Evolutionary conservation across 768 basidiomycete genomes (phyloP).

Genomic region (Calocybe cyanea): DNA sequence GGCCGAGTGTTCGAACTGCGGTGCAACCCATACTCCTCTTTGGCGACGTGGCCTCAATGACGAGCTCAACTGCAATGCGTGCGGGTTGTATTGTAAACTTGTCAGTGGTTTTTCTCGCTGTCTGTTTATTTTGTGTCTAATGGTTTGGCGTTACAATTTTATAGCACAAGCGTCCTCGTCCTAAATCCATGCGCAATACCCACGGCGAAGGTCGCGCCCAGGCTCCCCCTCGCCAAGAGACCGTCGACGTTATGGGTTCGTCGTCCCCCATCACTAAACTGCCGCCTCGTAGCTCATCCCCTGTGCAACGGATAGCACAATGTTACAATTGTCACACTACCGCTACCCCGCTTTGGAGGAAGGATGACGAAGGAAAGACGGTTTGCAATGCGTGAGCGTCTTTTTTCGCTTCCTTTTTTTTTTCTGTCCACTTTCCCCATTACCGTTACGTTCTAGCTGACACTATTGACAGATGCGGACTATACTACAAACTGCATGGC

Average conservation of each 20-base stretch:
- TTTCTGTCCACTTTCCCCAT: slow-evolving; percentile 2
- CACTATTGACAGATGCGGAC: slow-evolving; percentile 52
- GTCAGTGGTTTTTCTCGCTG: slow-evolving; percentile 34
- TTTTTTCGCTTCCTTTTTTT: slow-evolving; percentile 11
- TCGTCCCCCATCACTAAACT: slow-evolving; percentile 26
- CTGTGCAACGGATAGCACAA: slow-evolving; percentile 52
- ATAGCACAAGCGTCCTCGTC: slow-evolving; percentile 84
- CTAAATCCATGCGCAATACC: slow-evolving; percentile 80
- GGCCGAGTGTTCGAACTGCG: slow-evolving; percentile 86
- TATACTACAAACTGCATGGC: slow-evolving; percentile 85
- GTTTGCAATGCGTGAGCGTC: slow-evolving; percentile 83
- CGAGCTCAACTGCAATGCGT: slow-evolving; percentile 87
- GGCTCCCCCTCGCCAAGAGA: slow-evolving; percentile 60
- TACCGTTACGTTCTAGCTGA: slow-evolving; percentile 4
- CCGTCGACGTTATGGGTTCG: slow-evolving; percentile 71
- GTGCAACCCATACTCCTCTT: slow-evolving; percentile 83
- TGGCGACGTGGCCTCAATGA: slow-evolving; percentile 87
- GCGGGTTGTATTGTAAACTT: slow-evolving; percentile 83
- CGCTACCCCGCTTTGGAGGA: slow-evolving; percentile 85
- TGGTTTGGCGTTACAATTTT: neutral
- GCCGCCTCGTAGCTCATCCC: slow-evolving; percentile 25
- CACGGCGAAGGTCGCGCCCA: slow-evolving; percentile 71
- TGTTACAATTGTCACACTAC: slow-evolving; percentile 91
- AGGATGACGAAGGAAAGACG: slow-evolving; percentile 88
- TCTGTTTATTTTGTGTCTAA: neutral